Percentiles rank a stretch among this genome's conserved stretches.
Conservation (phyloP, 2,329 filamentous ascomycete genomes). For the Clarireedia homoeocarpa region DNA sequence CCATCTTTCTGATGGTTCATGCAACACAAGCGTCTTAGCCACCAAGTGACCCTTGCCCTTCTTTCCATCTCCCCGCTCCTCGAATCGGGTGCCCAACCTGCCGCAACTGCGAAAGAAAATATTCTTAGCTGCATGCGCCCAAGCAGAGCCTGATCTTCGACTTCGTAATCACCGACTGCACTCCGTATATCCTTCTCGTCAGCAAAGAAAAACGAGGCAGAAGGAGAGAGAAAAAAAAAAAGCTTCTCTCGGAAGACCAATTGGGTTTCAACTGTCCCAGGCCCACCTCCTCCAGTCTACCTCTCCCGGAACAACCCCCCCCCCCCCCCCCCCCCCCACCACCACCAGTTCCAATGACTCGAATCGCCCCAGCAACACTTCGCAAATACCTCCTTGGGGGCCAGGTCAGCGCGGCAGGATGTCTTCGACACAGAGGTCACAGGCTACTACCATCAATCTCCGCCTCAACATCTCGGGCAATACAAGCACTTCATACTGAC, state of each 20-base stretch:
- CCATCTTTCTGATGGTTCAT: neutral
- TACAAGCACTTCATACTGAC: conserved; percentile 12
- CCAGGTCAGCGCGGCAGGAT: conserved; percentile 20
- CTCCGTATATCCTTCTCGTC: neutral
- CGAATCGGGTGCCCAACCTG: conserved; percentile 14
- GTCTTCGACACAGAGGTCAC: conserved; percentile 18
- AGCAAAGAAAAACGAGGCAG: neutral
- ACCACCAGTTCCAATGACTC: conserved; percentile 20
- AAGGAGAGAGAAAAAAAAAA: neutral
- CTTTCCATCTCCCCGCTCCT: conserved; percentile 8
- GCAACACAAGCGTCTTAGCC: conserved; percentile 1
- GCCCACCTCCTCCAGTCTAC: neutral
- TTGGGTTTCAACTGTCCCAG: neutral
- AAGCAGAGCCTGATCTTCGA: neutral
- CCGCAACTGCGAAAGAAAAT: neutral
- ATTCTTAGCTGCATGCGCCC: conserved; percentile 12
- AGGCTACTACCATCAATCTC: conserved; percentile 10
- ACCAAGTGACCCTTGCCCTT: conserved; percentile 2
- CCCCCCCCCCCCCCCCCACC: too few species aligned
- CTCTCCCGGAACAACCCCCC: neutral
- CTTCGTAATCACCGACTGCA: neutral
- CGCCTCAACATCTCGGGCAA: conserved; percentile 12
- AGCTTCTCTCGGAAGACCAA: neutral
- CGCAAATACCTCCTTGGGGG: conserved; percentile 28
- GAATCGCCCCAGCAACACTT: conserved; percentile 20